Evolutionary conservation across 768 basidiomycete genomes (phyloP), one percentile per base, ranked within the genome.

Genomic region (Lentinula lateritia): DNA sequence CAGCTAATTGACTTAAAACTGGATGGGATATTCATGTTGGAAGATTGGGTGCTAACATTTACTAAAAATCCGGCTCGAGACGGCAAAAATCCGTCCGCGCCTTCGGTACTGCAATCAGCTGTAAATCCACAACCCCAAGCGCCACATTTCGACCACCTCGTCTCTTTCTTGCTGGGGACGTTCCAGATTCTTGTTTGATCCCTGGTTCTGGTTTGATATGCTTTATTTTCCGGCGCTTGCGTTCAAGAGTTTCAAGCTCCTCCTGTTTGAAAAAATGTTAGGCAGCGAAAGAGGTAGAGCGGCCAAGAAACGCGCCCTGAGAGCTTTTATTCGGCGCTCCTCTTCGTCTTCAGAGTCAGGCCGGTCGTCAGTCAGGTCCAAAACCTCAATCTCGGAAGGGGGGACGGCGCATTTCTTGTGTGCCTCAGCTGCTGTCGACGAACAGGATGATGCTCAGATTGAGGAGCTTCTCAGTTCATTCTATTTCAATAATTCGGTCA

Each of bases 401-500:
- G 38, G 8, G 10, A 10, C 18, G 5, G 9, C 36, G 18, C 54
- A n/a, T 35, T 52, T 52, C 15, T 34, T 52, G n/a, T n/a, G 28
- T 16, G 6, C 5, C 8, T 13, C 50, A n/a, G n/a, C 18, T 54
- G 12, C 41, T 32, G 3, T 16, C 18, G 39, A 28, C 12, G 58
- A 59, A n/a, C 45, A 59, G 5, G 58, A 59, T n/a, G 58, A 59
- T 28, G 3, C 45, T 35, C 43, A 59, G n/a, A 59, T 59, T 10
- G 45, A 59, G 34, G 58, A 59, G n/a, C 43, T 59, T 32, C 58
- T 59, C 58, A 59, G 45, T 7, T 59, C 58, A 6, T 59, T 59
- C 28, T 59, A 59, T 23, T 59, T 59, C 32, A 42, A 56, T 28
- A 56, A 43, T 28, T 56, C 55, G 9, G 55, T 41, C 12, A 56